Percentiles rank a stretch among this genome's conserved stretches.
phyloP scores from a whole-genome alignment of 495 filamentous ascomycete species.

The Patellaria atrata region DNA sequence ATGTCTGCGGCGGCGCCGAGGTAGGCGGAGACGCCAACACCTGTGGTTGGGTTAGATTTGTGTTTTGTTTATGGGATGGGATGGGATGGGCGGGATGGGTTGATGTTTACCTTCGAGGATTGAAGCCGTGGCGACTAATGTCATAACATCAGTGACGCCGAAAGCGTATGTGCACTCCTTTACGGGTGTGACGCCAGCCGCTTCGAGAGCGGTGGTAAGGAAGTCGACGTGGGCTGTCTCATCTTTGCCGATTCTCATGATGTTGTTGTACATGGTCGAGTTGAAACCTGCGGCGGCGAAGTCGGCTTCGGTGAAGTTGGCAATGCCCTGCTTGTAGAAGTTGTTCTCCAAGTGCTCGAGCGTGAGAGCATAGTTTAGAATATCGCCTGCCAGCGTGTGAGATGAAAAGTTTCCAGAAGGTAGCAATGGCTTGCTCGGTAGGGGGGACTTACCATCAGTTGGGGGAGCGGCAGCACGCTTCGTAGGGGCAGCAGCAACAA shows the following conservation, averaged over 20 bases:
- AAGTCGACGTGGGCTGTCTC: slow-evolving; percentile 46
- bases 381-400: too few species aligned
- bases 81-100: too few species aligned
- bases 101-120: slow-evolving; percentile 47
- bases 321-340: slow-evolving; percentile 42
- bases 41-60: too few species aligned
- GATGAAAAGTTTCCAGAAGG: too few species aligned
- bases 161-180: slow-evolving; percentile 43
- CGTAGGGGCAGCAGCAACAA: too few species aligned
- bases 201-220: slow-evolving; percentile 36
- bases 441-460: too few species aligned
- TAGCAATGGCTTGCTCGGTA: too few species aligned
- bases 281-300: slow-evolving; percentile 40
- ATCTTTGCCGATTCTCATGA: slow-evolving; percentile 37
- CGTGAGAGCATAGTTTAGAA: slow-evolving; percentile 28
- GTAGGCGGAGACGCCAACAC: slow-evolving; percentile 31
- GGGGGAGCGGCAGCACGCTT: too few species aligned
- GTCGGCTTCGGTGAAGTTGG: slow-evolving; percentile 37
- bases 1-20: slow-evolving; percentile 47
- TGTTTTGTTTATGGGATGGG: too few species aligned
- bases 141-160: slow-evolving; percentile 33
- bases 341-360: slow-evolving; percentile 37
- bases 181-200: slow-evolving; percentile 35
- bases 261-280: slow-evolving; percentile 36
- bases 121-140: slow-evolving; percentile 37